Conservation (phyloP, 1,139 yeast species). For the Suhomyces guaymorum region DNA sequence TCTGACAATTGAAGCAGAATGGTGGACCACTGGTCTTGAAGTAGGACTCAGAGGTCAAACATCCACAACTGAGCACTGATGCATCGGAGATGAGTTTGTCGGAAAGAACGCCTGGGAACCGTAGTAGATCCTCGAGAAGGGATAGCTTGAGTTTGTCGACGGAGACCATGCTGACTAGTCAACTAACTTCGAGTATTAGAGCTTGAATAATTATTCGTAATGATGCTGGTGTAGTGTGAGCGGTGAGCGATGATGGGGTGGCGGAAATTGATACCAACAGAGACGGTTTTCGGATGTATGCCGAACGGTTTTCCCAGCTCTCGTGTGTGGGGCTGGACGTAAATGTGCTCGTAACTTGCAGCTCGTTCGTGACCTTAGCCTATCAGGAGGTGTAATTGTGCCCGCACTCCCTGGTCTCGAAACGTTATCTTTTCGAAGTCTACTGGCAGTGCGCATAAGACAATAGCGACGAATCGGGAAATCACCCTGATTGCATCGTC, state of each 20-base stretch:
- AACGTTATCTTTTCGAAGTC: not conserved
- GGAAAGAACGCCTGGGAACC: constrained; percentile 26
- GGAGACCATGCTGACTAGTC: not conserved
- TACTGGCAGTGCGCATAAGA: not conserved
- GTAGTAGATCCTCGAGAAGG: constrained; percentile 32
- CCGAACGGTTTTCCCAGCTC: too few species aligned
- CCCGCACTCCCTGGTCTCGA: too few species aligned
- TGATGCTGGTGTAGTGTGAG: too few species aligned
- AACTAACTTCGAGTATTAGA: too few species aligned
- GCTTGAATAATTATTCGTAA: too few species aligned
- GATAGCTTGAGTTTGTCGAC: constrained; percentile 33
- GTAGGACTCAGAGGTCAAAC: constrained; percentile 58
- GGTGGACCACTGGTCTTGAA: constrained; percentile 25
- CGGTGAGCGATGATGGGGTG: too few species aligned
- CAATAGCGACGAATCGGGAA: constrained; percentile 1
- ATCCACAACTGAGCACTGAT: constrained; percentile 67
- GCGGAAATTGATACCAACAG: too few species aligned
- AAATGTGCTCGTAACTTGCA: too few species aligned
- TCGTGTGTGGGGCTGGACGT: too few species aligned
- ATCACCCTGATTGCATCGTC: not conserved
- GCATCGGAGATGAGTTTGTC: constrained; percentile 47
- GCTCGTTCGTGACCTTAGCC: too few species aligned
- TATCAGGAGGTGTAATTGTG: too few species aligned
- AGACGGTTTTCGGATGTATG: too few species aligned
- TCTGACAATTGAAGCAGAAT: constrained; percentile 54